Evolutionary conservation across 2,329 filamentous ascomycete species (phyloP).

Genomic region (Calonectria pseudoturangicola): DNA sequence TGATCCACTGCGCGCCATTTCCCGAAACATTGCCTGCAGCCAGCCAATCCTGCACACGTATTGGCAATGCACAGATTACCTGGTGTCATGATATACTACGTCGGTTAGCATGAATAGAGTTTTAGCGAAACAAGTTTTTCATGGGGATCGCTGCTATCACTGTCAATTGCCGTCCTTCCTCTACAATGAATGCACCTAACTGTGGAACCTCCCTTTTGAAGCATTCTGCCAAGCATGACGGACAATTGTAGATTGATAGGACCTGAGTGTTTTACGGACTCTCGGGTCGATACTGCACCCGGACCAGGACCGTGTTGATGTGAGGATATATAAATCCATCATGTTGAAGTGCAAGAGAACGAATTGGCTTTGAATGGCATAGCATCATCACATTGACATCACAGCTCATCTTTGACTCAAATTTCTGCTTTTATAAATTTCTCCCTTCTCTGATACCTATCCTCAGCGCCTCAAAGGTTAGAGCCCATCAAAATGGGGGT

Average conservation of each 20-base stretch:
- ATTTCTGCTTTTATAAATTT: background rate
- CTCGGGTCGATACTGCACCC: background rate
- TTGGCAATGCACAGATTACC: no score
- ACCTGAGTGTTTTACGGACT: background rate
- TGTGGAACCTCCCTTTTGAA: background rate
- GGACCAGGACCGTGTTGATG: background rate
- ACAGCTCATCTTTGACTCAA: no score
- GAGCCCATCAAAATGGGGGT: background rate
- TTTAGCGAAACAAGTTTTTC: no score
- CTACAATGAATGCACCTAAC: background rate
- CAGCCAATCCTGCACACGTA: no score
- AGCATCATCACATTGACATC: background rate
- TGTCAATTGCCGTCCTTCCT: background rate
- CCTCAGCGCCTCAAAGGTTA: background rate
- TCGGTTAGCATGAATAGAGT: no score
- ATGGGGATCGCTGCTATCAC: background rate
- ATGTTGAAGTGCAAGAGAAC: background rate
- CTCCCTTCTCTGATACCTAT: background rate
- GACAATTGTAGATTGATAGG: background rate
- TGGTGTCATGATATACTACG: no score
- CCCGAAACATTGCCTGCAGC: no score
- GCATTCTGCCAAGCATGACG: background rate
- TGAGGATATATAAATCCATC: background rate
- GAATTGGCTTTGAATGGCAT: background rate
- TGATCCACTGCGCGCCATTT: no score